These are phyloP conservation scores for Penicillium sp. DNA, from an alignment of 2,329 filamentous ascomycete species.

Conservation along the genomic window DNA sequence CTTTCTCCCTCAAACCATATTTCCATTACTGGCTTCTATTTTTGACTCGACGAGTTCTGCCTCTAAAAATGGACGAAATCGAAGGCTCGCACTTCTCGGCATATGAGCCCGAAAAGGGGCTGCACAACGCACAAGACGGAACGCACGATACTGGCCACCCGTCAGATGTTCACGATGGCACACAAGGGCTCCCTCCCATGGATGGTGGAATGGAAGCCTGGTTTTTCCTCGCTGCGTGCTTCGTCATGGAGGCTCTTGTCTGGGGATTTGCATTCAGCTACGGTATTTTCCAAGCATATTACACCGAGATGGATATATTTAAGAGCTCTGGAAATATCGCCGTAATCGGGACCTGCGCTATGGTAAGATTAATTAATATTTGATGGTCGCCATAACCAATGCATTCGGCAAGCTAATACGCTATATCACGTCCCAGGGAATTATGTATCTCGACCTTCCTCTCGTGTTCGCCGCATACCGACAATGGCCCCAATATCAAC, in stretches of 20 bases:
- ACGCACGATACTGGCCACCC: no score
- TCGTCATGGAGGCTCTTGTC: conserved; percentile 57
- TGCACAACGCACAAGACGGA: no score
- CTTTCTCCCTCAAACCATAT: no score
- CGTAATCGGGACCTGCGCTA: conserved; percentile 27
- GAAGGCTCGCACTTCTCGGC: no score
- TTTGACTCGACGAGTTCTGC: no score
- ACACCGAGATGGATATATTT: conserved; percentile 22
- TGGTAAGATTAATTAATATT: no score
- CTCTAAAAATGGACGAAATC: no score
- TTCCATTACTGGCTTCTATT: no score
- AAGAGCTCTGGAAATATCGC: conserved; percentile 22
- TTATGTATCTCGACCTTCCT: conserved; percentile 12
- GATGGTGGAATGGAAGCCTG: conserved; percentile 48
- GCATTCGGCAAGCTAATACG: not conserved
- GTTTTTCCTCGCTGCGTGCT: conserved; percentile 56
- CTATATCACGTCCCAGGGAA: not conserved
- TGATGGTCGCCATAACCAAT: not conserved
- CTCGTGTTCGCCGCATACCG: conserved; percentile 8
- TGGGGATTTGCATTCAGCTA: conserved; percentile 48
- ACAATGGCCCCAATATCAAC: conserved; percentile 8
- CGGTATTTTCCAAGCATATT: conserved; percentile 32
- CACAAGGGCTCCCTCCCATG: conserved; percentile 39
- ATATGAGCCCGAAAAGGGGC: no score
- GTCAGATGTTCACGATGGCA: no score